Evolutionary conservation across 257 asterid genomes (phyloP).

Genomic region (Scutellaria minor): DNA sequence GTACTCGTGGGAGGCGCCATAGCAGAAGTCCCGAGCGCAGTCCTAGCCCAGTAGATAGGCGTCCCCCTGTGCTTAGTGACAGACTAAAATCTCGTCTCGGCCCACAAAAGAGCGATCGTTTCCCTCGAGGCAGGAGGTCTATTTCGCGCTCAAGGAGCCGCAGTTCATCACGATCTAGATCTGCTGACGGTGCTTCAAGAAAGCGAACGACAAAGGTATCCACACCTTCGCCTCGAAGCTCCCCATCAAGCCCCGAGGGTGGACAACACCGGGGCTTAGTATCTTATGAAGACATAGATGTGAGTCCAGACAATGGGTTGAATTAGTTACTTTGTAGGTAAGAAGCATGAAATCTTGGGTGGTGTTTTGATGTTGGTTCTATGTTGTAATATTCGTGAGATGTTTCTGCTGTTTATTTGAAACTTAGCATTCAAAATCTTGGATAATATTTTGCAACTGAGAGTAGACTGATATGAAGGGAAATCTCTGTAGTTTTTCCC

Average conservation of each 20-base stretch:
- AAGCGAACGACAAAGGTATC: conserved; percentile 32
- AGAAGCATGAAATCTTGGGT: conserved; percentile 10
- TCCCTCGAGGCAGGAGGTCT: conserved; percentile 53
- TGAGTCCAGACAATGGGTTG: conserved; percentile 62
- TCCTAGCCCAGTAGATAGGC: conserved; percentile 63
- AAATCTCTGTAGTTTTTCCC: too few relatives aligned
- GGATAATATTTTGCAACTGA: too few relatives aligned
- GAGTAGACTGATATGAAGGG: too few relatives aligned
- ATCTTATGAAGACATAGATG: conserved; percentile 61
- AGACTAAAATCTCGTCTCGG: conserved; percentile 86
- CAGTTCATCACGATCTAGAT: conserved; percentile 52
- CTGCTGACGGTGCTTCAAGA: conserved; percentile 54
- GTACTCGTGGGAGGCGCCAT: conserved; percentile 50
- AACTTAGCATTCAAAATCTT: neutral
- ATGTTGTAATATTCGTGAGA: conserved; percentile 29
- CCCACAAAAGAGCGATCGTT: conserved; percentile 49
- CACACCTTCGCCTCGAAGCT: conserved; percentile 37
- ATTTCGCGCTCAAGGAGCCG: conserved; percentile 62
- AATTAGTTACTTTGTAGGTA: conserved; percentile 34
- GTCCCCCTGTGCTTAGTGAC: conserved; percentile 59
- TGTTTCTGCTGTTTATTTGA: conserved; percentile 9
- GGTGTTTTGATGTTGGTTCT: conserved; percentile 18
- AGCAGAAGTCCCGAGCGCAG: conserved; percentile 76
- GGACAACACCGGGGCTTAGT: conserved; percentile 71
- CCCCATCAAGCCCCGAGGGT: conserved; percentile 63